Evolutionary conservation across 2,329 filamentous ascomycete genomes (phyloP).

Genomic region (Macrophomina pseudophaseolina): DNA sequence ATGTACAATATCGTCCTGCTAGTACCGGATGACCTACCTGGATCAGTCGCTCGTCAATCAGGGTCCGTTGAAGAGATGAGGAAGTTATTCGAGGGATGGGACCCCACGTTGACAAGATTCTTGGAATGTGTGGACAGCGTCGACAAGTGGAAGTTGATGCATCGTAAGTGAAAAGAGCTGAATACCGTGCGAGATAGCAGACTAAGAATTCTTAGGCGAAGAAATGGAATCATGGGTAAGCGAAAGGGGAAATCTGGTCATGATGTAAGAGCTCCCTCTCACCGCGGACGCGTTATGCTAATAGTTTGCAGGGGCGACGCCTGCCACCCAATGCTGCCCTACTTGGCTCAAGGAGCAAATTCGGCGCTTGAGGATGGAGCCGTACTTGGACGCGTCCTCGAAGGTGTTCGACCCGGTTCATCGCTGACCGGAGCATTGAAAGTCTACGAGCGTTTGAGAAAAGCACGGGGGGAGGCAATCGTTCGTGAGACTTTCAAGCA

Average conservation of each 20-base stretch:
- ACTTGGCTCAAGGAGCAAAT: conserved; percentile 59
- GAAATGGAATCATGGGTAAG: conserved; percentile 26
- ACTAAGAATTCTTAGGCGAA: neutral
- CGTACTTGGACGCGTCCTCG: conserved; percentile 64
- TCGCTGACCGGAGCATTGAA: conserved; percentile 37
- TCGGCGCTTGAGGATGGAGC: conserved; percentile 71
- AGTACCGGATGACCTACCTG: conserved; percentile 66
- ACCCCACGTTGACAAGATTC: conserved; percentile 60
- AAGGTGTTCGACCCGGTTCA: conserved; percentile 13
- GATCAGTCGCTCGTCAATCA: conserved; percentile 55
- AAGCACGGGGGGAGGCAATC: conserved; percentile 59
- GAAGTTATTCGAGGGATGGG: conserved; percentile 66
- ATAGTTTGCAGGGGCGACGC: conserved; percentile 36
- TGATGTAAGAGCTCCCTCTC: conserved; percentile 56
- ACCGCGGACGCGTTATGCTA: conserved; percentile 51
- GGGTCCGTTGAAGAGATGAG: conserved; percentile 67
- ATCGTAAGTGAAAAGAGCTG: conserved; percentile 33
- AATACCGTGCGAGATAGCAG: neutral
- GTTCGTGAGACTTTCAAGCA: conserved; percentile 66
- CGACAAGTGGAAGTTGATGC: conserved; percentile 74
- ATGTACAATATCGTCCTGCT: conserved; percentile 71
- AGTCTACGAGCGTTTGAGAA: conserved; percentile 53
- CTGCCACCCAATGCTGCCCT: conserved; percentile 43
- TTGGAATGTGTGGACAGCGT: conserved; percentile 61
- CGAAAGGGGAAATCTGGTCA: conserved; percentile 37